phyloP scores from a whole-genome alignment of 345 rosid genomes.

The Clarkia xantiana region DNA sequence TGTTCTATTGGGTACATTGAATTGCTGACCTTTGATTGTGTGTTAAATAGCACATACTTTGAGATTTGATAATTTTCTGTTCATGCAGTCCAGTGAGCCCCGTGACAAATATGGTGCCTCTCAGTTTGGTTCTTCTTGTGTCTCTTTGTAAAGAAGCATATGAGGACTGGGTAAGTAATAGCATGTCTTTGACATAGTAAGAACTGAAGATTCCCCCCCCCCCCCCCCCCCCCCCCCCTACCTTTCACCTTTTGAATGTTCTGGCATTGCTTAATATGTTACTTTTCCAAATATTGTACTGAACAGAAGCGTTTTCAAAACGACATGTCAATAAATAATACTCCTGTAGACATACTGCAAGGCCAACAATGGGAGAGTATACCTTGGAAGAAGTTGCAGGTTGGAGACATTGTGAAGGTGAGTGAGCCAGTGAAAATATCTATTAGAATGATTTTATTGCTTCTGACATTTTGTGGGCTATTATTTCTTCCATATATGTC shows the following conservation, averaged over 20 bases:
- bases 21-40: conserved; percentile 1
- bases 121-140: conserved; percentile 86
- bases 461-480: too few relatives aligned
- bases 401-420: conserved; percentile 87
- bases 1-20: conserved; percentile 9
- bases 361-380: conserved; percentile 65
- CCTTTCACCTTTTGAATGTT: conserved; percentile 9
- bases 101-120: conserved; percentile 79
- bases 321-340: conserved; percentile 81
- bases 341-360: conserved; percentile 65
- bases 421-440: conserved; percentile 1
- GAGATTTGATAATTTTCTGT: conserved; percentile 34
- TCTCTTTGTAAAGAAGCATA: conserved; percentile 97
- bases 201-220: conserved; percentile 22
- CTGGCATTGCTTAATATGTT: too few relatives aligned
- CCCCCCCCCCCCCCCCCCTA: conserved; percentile 25
- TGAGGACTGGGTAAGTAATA: conserved; percentile 82
- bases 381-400: conserved; percentile 94
- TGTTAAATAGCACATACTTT: conserved; percentile 1
- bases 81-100: conserved; percentile 94
- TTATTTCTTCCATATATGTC: too few relatives aligned
- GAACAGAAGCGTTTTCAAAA: conserved; percentile 94
- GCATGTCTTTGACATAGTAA: conserved; percentile 18
- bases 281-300: conserved; percentile 4
- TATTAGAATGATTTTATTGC: background rate